Conservation (phyloP, 73 alveolate species). For the Tetrahymena elliotti region DNA sequence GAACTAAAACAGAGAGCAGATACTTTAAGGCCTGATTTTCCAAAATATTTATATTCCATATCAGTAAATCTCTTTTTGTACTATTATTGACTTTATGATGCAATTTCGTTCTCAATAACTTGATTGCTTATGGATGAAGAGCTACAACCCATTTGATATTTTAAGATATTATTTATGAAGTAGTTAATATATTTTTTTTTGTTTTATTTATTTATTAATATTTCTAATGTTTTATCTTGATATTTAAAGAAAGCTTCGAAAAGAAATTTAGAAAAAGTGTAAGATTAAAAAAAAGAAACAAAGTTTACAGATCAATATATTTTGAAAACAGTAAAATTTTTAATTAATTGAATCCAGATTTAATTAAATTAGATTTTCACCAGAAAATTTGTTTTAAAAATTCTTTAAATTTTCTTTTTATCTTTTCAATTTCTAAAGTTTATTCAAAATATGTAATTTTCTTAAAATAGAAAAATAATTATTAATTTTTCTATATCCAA, state of each 20-base stretch:
- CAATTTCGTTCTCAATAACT: too few relatives aligned
- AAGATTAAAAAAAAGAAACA: neutral
- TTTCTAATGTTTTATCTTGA: too few relatives aligned
- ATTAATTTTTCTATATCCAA: too few relatives aligned
- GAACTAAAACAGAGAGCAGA: conserved; percentile 69
- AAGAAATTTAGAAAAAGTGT: neutral
- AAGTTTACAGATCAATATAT: neutral
- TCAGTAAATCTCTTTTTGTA: neutral
- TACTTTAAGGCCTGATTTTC: conserved; percentile 84
- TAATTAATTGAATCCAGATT: too few relatives aligned
- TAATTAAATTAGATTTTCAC: too few relatives aligned
- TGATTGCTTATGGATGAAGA: neutral
- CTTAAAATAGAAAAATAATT: too few relatives aligned
- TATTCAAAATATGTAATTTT: too few relatives aligned
- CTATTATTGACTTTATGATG: too few relatives aligned
- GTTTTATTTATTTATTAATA: too few relatives aligned
- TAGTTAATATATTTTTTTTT: too few relatives aligned
- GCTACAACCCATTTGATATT: neutral
- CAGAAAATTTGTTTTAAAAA: neutral
- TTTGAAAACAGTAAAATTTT: too few relatives aligned
- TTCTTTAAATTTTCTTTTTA: neutral
- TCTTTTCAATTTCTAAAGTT: too few relatives aligned
- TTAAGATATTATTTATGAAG: neutral
- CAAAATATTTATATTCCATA: conserved; percentile 82
- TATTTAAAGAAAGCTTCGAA: neutral